Evolutionary conservation across 768 basidiomycete species (phyloP).

Genomic region (Pleurotus pulmonarius): DNA sequence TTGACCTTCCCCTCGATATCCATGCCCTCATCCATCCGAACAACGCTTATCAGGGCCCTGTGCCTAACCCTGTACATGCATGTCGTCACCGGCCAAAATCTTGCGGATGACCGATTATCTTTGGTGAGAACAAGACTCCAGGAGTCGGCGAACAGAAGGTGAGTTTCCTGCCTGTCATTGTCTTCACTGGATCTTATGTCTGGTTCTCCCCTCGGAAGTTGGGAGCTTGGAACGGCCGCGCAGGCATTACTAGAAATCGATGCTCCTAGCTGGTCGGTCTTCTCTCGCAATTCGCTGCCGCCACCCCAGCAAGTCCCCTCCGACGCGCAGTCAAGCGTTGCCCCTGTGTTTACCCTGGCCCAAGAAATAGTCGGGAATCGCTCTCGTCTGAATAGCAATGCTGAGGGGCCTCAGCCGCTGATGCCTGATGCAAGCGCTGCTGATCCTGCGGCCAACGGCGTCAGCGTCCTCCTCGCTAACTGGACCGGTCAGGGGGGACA

Average conservation of each 20-base stretch:
- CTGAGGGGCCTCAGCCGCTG: constrained; percentile 54
- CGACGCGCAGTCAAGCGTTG: constrained; percentile 27
- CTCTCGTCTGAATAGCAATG: constrained; percentile 34
- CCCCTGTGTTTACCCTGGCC: constrained; percentile 56
- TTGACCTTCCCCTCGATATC: not conserved
- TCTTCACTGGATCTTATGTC: not conserved
- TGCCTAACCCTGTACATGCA: not conserved
- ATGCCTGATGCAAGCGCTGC: constrained; percentile 57
- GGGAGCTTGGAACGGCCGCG: constrained; percentile 56
- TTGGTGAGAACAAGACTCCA: not conserved
- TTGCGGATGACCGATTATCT: not conserved
- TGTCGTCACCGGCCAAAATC: constrained; percentile 4
- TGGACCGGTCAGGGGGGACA: constrained; percentile 43
- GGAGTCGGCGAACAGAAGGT: constrained; percentile 1
- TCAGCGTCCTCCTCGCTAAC: constrained; percentile 58
- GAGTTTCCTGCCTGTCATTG: not conserved
- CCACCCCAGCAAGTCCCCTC: constrained; percentile 31
- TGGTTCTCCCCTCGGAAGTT: constrained; percentile 24
- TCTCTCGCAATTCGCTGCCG: constrained; percentile 27
- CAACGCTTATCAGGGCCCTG: not conserved
- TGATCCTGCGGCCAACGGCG: constrained; percentile 79
- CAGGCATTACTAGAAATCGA: constrained; percentile 46
- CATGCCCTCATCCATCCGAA: not conserved
- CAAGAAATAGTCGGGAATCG: constrained; percentile 45
- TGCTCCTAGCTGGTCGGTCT: constrained; percentile 42